Conservation (phyloP, 306 rosid species). For the cucumber (Cucumis sativus) region Cucumber_9930_V3 NC_026655.2:22087001-22087500, state of each 20-base stretch:
- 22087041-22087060: not conserved
- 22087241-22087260: slow-evolving; percentile 86
- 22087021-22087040: not conserved
- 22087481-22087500: slow-evolving; percentile 39
- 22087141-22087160: slow-evolving; percentile 52
- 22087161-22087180: slow-evolving; percentile 39
- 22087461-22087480: slow-evolving; percentile 86
- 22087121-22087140: slow-evolving; percentile 64
- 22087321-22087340: not conserved
- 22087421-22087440: slow-evolving; percentile 68
- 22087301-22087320: not conserved
- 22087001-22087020: not conserved
- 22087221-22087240: slow-evolving; percentile 82
- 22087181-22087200: slow-evolving; percentile 66
- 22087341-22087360: slow-evolving; percentile 54
- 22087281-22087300: not conserved
- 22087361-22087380: slow-evolving; percentile 82
- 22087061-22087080: not conserved
- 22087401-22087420: slow-evolving; percentile 78
- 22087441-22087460: slow-evolving; percentile 60
- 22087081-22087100: not conserved
- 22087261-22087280: slow-evolving; percentile 44
- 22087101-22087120: slow-evolving; percentile 11
- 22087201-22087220: slow-evolving; percentile 70
- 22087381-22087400: slow-evolving; percentile 86